Evolutionary conservation across 2,329 filamentous ascomycete genomes (phyloP), one percentile per base, ranked within the genome.

Genomic region (Conoideocrella luteorostrata): DNA sequence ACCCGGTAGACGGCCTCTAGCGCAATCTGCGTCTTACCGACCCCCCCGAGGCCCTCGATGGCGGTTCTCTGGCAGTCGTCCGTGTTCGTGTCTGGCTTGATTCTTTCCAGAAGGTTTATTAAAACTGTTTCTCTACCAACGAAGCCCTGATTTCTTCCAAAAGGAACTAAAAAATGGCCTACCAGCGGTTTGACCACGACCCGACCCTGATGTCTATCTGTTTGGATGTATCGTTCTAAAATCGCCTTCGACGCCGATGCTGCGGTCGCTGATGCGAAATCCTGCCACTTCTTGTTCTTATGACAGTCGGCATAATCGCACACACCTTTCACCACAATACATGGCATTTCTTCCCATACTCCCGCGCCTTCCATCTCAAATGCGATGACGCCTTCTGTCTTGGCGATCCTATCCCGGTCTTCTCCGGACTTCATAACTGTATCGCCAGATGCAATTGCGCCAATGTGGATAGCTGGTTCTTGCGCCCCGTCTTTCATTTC

Each of bases 21-120:
- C 2, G 60, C 62, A 20, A 66, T 53, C 40, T 66, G 58, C 2
- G 63, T 65, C 51, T 67, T 65, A 9, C 62, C 60, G 9, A 62
- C 50, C 3, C 61, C 61, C 6, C 61, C 60, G 5, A 63, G 54
- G 13, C 60, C 60, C 9, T 55, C 46, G 20, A 63, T 39, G 10
- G 52, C 54, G 5, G 46, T 55, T 33, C 47, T 50, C 34, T 56
- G 59, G 49, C 54, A 60, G 47, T 50, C 39, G 11, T 56, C 21
- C 6, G 34, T 15, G 15, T 45, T 15, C 12, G 21, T 28, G 9
- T 4, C 9, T 2, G 51, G 50, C 4, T 39, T 39, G 7, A 52
- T 34, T 6, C 13, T 47, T 15, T 42, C 35, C 6, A 50, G 41
- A 20, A 60, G 50, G 18, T 34, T 12, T 6, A 36, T 17, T 2